Evolutionary conservation across 1,284 basidiomycete species (phyloP).

Genomic region (Trichosporon asahii): DNA sequence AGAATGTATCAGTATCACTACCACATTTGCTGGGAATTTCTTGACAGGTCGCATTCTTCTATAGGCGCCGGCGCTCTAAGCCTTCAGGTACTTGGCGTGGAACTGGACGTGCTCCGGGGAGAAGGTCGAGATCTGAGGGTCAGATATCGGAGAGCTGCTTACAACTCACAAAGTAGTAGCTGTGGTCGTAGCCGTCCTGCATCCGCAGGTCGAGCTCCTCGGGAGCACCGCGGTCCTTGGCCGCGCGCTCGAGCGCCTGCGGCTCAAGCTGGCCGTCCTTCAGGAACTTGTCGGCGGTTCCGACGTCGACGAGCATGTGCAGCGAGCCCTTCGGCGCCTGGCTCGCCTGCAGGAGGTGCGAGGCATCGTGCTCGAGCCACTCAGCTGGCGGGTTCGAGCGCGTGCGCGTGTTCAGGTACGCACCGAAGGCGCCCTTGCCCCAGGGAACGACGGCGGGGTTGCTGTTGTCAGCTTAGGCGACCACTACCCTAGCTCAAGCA

Average conservation of each 20-base stretch:
- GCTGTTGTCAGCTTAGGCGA: slow-evolving; percentile 25
- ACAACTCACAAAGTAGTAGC: slow-evolving; percentile 77
- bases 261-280: slow-evolving; percentile 82
- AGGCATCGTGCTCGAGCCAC: slow-evolving; percentile 69
- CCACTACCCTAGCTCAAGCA: too few relatives aligned
- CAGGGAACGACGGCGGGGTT: slow-evolving; percentile 85
- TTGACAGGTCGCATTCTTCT: neutral
- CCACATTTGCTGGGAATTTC: neutral
- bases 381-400: slow-evolving; percentile 55
- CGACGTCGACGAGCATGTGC: slow-evolving; percentile 80
- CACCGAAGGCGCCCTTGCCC: slow-evolving; percentile 87
- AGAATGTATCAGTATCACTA: neutral
- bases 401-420: slow-evolving; percentile 62
- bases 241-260: slow-evolving; percentile 65
- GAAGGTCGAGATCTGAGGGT: slow-evolving; percentile 64
- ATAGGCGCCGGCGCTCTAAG: slow-evolving; percentile 15
- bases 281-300: slow-evolving; percentile 81
- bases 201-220: slow-evolving; percentile 73
- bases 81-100: slow-evolving; percentile 55
- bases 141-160: neutral
- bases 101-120: slow-evolving; percentile 56
- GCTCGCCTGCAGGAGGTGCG: slow-evolving; percentile 66
- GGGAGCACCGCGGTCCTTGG: slow-evolving; percentile 60
- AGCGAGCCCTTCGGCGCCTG: slow-evolving; percentile 59
- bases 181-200: slow-evolving; percentile 88